Evolutionary conservation across 805 yeast species (phyloP).

Genomic region (Metschnikowia koreensis): DNA sequence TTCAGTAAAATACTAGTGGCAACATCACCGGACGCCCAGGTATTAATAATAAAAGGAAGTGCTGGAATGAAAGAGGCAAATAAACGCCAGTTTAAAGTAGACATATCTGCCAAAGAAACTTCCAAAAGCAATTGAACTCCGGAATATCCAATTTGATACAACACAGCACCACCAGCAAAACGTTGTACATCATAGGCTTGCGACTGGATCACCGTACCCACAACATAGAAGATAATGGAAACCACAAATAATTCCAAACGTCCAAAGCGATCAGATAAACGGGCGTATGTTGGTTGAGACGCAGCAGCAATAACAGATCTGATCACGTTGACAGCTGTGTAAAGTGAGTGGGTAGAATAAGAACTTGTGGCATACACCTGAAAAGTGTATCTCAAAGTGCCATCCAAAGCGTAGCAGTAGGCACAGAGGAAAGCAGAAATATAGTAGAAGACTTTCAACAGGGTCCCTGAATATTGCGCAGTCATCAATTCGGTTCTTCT

Average conservation of each 20-base stretch:
- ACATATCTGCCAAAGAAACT: conserved; percentile 62
- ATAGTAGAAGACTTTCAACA: conserved; percentile 42
- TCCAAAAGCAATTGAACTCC: conserved; percentile 59
- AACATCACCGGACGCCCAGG: conserved; percentile 73
- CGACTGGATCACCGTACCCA: conserved; percentile 65
- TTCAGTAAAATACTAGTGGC: conserved; percentile 36
- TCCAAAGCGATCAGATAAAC: conserved; percentile 67
- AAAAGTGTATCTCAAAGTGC: conserved; percentile 45
- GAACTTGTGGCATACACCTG: conserved; percentile 57
- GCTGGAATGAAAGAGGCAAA: conserved; percentile 64
- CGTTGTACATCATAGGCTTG: conserved; percentile 56
- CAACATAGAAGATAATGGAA: conserved; percentile 52
- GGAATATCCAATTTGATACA: conserved; percentile 50
- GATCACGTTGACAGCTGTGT: conserved; percentile 59
- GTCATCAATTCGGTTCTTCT: conserved; percentile 54
- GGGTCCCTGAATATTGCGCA: conserved; percentile 31
- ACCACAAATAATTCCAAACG: conserved; percentile 51
- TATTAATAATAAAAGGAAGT: conserved; percentile 69
- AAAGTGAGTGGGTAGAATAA: conserved; percentile 52
- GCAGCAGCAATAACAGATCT: conserved; percentile 64
- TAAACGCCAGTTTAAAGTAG: conserved; percentile 70
- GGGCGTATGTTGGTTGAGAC: conserved; percentile 61
- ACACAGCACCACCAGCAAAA: conserved; percentile 64
- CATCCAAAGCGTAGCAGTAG: conserved; percentile 60
- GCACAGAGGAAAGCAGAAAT: conserved; percentile 52